phyloP scores from a whole-genome alignment of 331 rosid genomes.

The Phaseolus coccineus region DNA sequence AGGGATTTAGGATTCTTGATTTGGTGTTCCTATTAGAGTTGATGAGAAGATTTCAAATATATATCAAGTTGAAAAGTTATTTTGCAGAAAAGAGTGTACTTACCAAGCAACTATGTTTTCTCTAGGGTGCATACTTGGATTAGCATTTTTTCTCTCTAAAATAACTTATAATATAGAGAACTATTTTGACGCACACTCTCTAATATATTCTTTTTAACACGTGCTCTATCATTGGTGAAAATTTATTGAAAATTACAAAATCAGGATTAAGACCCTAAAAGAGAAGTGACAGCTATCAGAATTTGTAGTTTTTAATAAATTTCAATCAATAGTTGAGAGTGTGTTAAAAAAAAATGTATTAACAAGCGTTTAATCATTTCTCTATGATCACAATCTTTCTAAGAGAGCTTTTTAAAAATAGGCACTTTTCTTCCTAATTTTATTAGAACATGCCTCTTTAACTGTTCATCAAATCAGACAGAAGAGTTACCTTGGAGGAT shows the following conservation, averaged over 20 bases:
- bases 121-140: not conserved
- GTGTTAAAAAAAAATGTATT: not conserved
- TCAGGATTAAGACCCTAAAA: not conserved
- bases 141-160: not conserved
- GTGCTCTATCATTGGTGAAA: not conserved
- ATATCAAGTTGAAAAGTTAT: not conserved
- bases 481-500: not conserved
- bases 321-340: not conserved
- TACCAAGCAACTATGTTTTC: not conserved
- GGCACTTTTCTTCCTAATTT: not conserved
- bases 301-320: not conserved
- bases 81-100: not conserved
- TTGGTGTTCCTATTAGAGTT: not conserved
- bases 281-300: not conserved
- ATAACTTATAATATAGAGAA: not conserved
- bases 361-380: not conserved
- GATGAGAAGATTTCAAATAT: not conserved
- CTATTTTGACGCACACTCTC: too few species aligned
- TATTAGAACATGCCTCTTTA: not conserved
- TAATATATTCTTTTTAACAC: too few species aligned
- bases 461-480: not conserved
- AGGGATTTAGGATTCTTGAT: constrained; percentile 14
- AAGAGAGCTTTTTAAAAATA: not conserved
- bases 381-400: not conserved
- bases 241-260: too few species aligned